A percentile compares a stretch with the other conserved stretches of the same genome.
Conservation (phyloP, 805 yeast genomes). For the Yarrowia sp. region DNA sequence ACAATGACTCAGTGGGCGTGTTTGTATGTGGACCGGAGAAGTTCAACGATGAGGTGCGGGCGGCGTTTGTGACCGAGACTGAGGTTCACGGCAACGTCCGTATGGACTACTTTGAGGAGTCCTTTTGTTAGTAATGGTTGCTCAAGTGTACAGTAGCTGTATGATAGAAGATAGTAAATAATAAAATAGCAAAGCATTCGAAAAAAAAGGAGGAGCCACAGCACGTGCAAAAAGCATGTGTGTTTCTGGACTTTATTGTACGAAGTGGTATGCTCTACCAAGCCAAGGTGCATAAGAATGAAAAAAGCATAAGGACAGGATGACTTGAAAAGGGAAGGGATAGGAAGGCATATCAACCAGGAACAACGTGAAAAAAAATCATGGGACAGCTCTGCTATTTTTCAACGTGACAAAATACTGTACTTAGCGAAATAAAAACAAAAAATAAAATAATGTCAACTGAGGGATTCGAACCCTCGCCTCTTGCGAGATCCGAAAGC, state of each 20-base stretch:
- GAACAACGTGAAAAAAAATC: neutral
- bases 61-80: neutral
- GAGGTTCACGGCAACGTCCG: neutral
- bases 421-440: too few relatives aligned
- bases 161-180: neutral
- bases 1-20: conserved; percentile 6
- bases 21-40: conserved; percentile 16
- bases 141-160: neutral
- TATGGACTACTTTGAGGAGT: conserved; percentile 22
- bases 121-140: conserved; percentile 9
- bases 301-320: too few relatives aligned
- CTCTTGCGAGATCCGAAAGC: conserved; percentile 29
- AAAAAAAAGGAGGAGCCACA: too few relatives aligned
- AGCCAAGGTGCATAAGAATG: neutral
- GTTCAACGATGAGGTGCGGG: conserved; percentile 23
- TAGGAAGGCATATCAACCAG: too few relatives aligned
- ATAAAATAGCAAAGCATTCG: neutral
- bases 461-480: conserved; percentile 28
- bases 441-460: conserved; percentile 16
- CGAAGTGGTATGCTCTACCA: neutral
- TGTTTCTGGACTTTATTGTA: too few relatives aligned
- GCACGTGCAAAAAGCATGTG: too few relatives aligned
- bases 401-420: too few relatives aligned
- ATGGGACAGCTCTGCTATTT: too few relatives aligned
- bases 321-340: too few relatives aligned